Evolutionary conservation across 2,329 filamentous ascomycete species (phyloP), one percentile per base, ranked within the genome.

Genomic region (Pseudogymnoascus sp.): DNA sequence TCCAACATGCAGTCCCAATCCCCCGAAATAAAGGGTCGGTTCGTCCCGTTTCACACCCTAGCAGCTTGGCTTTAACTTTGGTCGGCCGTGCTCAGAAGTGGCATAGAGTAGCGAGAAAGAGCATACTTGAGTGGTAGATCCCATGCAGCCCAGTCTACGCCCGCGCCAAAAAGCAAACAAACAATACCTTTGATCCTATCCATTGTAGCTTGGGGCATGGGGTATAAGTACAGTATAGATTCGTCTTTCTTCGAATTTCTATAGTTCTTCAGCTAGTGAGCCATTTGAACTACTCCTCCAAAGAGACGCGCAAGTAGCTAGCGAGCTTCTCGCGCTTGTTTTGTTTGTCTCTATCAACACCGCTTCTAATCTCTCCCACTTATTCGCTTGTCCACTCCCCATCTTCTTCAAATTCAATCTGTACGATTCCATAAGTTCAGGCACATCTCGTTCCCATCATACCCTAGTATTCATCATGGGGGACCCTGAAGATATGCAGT

Each of bases 401-500:
- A 15, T 15, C n/a, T 27, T 51, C 44, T 51, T 51, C 17, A 13
- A 48, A 29, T 21, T 21, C 39, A 38, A 27, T 5, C 8, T 27
- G 10, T 8, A 9, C 27, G 13, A 10, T 51, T 51, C 42, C 42
- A n/a, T 13, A 48, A 29, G 13, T 5, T 29, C 13, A 7, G 3
- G 15, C 13, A 2, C 38, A 4, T 1, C 21, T 29, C 59, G 12
- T 15, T 44, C 7, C 33, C 9, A 10, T 21, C 38, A 17, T 25
- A 3, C 21, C 17, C 15, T 15, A n/a, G 13, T 5, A 17, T 15
- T 42, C n/a, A n/a, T 21, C 17, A 66, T 66, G 65, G 39, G 36
- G 6, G 48, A 62, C 8, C 27, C 63, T 9, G 51, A 25, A 21
- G 48, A 61, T 38, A 41, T 65, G 27, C 38, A 41, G 10, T 41